phyloP scores from a whole-genome alignment of 2,329 filamentous ascomycete genomes.

The Fusarium longipes region DNA sequence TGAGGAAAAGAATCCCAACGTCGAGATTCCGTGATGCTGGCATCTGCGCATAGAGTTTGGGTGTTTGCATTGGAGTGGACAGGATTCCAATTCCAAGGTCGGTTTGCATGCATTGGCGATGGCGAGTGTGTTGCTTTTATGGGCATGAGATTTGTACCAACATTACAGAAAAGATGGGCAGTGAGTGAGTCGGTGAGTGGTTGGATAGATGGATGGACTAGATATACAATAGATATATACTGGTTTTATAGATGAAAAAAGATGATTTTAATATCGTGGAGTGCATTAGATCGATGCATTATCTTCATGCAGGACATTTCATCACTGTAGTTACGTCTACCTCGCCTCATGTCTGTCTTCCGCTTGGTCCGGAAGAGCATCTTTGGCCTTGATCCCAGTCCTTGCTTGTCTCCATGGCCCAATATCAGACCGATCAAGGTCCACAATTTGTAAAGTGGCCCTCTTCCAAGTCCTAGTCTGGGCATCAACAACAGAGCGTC shows the following conservation, averaged over 20 bases:
- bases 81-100: background rate
- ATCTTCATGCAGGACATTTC: background rate
- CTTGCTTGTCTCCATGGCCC: background rate
- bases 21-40: conserved; percentile 29
- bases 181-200: background rate
- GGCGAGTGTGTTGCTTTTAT: conserved; percentile 18
- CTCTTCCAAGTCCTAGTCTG: conserved; percentile 8
- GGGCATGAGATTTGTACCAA: conserved; percentile 12
- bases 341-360: background rate
- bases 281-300: background rate
- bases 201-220: conserved; percentile 3
- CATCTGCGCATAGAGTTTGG: conserved; percentile 32
- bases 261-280: background rate
- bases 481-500: conserved; percentile 17
- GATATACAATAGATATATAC: conserved; percentile 10
- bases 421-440: conserved; percentile 7
- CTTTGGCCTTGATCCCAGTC: background rate
- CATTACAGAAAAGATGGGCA: conserved; percentile 5
- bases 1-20: conserved; percentile 39
- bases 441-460: conserved; percentile 12
- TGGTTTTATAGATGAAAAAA: conserved; percentile 1
- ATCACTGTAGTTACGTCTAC: conserved; percentile 22
- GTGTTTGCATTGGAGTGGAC: background rate
- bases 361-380: conserved; percentile 19
- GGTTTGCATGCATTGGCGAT: conserved; percentile 15